Evolutionary conservation across 225 moss, liverwort and hornwort genomes (phyloP).

Genomic region (Physcomitrium patens): DNA sequence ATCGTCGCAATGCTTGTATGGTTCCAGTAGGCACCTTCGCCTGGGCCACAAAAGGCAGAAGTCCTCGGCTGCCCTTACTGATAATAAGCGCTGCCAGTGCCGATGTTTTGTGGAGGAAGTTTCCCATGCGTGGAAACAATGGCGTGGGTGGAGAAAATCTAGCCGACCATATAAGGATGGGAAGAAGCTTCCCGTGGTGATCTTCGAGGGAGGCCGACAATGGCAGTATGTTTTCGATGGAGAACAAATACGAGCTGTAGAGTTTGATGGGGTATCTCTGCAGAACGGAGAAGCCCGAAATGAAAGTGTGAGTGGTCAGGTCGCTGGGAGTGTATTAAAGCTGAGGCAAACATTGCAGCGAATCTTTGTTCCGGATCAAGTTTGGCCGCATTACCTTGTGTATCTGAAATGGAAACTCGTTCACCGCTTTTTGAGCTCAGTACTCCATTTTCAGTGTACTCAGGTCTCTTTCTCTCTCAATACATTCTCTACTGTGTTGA

Average conservation of each 20-base stretch:
- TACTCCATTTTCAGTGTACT: constrained; percentile 91
- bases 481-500: not conserved
- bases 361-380: constrained; percentile 86
- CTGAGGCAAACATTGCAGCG: constrained; percentile 54
- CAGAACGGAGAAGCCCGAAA: constrained; percentile 26
- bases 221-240: constrained; percentile 85
- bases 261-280: constrained; percentile 38
- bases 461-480: constrained; percentile 55
- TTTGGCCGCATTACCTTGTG: constrained; percentile 76
- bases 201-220: constrained; percentile 65
- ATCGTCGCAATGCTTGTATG: constrained; percentile 36
- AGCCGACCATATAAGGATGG: constrained; percentile 27
- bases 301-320: constrained; percentile 33
- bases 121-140: constrained; percentile 44
- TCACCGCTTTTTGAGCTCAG: constrained; percentile 84
- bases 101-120: constrained; percentile 50
- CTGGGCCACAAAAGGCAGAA: constrained; percentile 30
- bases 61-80: not conserved
- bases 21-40: constrained; percentile 21
- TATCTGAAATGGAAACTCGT: constrained; percentile 90
- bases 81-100: constrained; percentile 37
- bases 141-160: constrained; percentile 29
- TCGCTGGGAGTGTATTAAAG: constrained; percentile 37
- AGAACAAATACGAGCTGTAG: constrained; percentile 51
- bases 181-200: constrained; percentile 76